Evolutionary conservation across 2,329 filamentous ascomycete genomes (phyloP).

Genomic region (Dactylellina parvicollis): DNA sequence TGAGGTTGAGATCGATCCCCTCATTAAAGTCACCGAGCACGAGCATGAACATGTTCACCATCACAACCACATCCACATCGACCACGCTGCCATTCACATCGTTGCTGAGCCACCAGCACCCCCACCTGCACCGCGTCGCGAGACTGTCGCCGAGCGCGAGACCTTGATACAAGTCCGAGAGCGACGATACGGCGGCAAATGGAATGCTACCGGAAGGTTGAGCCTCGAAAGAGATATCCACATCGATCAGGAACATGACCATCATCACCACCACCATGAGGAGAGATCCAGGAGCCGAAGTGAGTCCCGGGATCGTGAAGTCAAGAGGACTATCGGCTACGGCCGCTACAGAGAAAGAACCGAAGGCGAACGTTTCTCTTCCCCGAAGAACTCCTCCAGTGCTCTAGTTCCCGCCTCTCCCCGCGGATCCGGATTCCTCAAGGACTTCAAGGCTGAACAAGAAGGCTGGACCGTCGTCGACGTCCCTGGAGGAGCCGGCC

Average conservation of each 20-base stretch:
- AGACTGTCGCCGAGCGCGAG: conserved; percentile 42
- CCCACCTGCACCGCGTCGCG: conserved; percentile 24
- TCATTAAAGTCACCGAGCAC: conserved; percentile 51
- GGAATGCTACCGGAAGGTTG: conserved; percentile 50
- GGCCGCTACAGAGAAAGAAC: conserved; percentile 46
- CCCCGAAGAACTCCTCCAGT: conserved; percentile 32
- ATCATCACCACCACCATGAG: conserved; percentile 25
- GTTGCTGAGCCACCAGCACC: conserved; percentile 47
- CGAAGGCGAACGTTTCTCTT: conserved; percentile 30
- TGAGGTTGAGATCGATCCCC: conserved; percentile 48
- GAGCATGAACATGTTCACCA: conserved; percentile 53
- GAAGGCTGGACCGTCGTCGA: conserved; percentile 53
- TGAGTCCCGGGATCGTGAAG: conserved; percentile 48
- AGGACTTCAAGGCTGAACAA: conserved; percentile 49
- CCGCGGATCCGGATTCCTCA: conserved; percentile 50
- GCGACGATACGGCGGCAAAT: conserved; percentile 51
- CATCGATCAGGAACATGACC: conserved; percentile 23
- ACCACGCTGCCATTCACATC: conserved; percentile 52
- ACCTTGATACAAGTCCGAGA: conserved; percentile 41
- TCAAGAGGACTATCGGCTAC: conserved; percentile 51
- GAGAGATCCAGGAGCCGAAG: conserved; percentile 42
- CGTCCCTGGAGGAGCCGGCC: conserved; percentile 42
- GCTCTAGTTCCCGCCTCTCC: conserved; percentile 48
- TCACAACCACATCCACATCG: conserved; percentile 53
- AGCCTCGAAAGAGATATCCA: conserved; percentile 33